Conservation (phyloP, 805 yeast species). For the Cyberlindnera nakhonratchasimensis region DNA sequence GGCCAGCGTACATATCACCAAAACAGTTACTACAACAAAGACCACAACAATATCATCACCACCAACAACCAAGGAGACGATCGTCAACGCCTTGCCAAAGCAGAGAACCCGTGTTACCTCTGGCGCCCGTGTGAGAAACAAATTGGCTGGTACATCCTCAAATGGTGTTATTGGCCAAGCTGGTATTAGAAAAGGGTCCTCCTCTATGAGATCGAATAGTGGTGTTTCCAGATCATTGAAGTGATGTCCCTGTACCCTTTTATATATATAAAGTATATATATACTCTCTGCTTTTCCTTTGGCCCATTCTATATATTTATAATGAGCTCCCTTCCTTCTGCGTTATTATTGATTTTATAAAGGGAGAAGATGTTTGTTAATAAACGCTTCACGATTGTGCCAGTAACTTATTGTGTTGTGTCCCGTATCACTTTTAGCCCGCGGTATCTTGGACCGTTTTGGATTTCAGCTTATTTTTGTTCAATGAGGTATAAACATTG, state of each 20-base stretch:
- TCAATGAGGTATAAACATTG: too few relatives aligned
- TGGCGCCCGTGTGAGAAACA: slow-evolving; percentile 31
- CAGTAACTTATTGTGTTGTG: too few relatives aligned
- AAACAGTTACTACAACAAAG: slow-evolving; percentile 28
- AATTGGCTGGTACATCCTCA: slow-evolving; percentile 20
- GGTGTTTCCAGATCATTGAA: slow-evolving; percentile 21
- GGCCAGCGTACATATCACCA: slow-evolving; percentile 26
- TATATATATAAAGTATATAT: too few relatives aligned
- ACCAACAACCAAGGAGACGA: slow-evolving; percentile 25
- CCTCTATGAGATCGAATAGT: slow-evolving; percentile 25
- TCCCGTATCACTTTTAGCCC: too few relatives aligned
- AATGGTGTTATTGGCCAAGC: slow-evolving; percentile 24
- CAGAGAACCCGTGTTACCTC: slow-evolving; percentile 26
- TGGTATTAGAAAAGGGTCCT: slow-evolving; percentile 28
- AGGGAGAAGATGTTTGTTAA: too few relatives aligned
- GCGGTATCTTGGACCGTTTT: too few relatives aligned
- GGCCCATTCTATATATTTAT: too few relatives aligned
- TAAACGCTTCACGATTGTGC: too few relatives aligned
- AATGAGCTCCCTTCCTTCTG: too few relatives aligned
- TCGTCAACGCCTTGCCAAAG: slow-evolving; percentile 24
- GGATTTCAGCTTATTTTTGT: too few relatives aligned
- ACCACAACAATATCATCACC: slow-evolving; percentile 31
- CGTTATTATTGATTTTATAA: too few relatives aligned
- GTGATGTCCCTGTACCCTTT: slow-evolving; percentile 1
- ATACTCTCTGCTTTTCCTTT: too few relatives aligned